These are phyloP conservation scores for Metschnikowia henanensis DNA, from an alignment of 805 yeast species.

Conservation along the genomic window DNA sequence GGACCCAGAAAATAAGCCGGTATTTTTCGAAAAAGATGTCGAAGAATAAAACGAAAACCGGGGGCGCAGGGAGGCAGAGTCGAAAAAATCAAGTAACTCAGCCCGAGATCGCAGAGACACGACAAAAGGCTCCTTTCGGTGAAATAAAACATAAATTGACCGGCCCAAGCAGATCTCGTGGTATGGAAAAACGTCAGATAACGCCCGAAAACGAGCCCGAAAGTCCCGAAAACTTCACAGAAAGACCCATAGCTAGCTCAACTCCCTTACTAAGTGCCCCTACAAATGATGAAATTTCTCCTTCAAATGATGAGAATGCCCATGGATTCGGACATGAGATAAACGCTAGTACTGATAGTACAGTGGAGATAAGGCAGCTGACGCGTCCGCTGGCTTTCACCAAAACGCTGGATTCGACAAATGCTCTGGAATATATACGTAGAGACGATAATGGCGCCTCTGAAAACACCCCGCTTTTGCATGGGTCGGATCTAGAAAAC, in stretches of 20 bases:
- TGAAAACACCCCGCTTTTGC: conserved; percentile 7
- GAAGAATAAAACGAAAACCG: not conserved
- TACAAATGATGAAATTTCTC: not conserved
- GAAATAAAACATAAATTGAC: not conserved
- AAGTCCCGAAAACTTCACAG: not conserved
- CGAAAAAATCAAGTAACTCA: not conserved
- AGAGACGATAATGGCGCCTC: not conserved
- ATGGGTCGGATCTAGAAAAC: conserved; percentile 7
- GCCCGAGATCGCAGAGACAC: not conserved
- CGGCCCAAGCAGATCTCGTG: not conserved
- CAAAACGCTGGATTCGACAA: not conserved
- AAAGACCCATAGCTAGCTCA: conserved; percentile 3
- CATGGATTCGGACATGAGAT: not conserved
- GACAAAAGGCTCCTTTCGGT: too few species aligned
- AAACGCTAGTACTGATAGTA: too few species aligned
- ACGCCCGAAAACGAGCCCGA: not conserved
- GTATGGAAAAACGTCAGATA: too few species aligned
- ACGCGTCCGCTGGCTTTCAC: too few species aligned
- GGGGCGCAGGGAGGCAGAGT: not conserved
- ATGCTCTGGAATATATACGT: not conserved
- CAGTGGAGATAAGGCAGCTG: too few species aligned
- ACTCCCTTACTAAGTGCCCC: conserved; percentile 1
- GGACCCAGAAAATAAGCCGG: too few species aligned
- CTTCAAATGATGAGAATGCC: not conserved
- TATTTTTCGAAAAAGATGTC: not conserved